Evolutionary conservation across 768 basidiomycete genomes (phyloP).

Genomic region (Kwoniella bestiolae): DNA sequence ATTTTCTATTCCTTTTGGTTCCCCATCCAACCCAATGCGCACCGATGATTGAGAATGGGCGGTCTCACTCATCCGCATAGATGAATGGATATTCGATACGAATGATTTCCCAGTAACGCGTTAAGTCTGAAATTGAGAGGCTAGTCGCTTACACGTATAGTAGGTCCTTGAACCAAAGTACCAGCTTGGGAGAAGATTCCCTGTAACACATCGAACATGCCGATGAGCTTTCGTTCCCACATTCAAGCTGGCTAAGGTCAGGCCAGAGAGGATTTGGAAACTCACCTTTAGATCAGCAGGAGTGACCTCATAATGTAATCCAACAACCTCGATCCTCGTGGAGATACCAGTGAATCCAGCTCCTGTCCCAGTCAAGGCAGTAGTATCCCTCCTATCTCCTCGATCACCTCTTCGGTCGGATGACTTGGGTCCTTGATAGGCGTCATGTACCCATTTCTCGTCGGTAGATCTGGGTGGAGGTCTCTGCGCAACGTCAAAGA

Average conservation of each 20-base stretch:
- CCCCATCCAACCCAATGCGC: too few species aligned
- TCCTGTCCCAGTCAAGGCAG: constrained; percentile 37
- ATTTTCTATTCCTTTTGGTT: constrained; percentile 20
- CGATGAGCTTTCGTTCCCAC: not conserved
- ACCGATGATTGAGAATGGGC: too few species aligned
- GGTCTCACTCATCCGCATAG: too few species aligned
- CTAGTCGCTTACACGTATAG: constrained; percentile 83
- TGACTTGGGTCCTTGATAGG: constrained; percentile 32
- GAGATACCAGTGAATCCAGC: constrained; percentile 58
- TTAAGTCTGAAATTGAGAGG: not conserved
- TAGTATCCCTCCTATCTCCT: constrained; percentile 10
- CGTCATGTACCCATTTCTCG: constrained; percentile 52
- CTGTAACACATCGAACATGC: constrained; percentile 57
- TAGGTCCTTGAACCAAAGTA: constrained; percentile 87
- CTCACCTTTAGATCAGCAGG: constrained; percentile 84
- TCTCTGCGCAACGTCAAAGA: constrained; percentile 24
- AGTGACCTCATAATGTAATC: constrained; percentile 89
- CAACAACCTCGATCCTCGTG: constrained; percentile 75
- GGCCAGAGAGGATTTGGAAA: constrained; percentile 9
- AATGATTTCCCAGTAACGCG: too few species aligned
- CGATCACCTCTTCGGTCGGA: constrained; percentile 20
- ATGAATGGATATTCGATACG: too few species aligned
- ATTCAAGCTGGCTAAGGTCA: not conserved
- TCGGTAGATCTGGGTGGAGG: constrained; percentile 53
- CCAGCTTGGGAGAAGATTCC: constrained; percentile 89